These are phyloP conservation scores for Epichloe coenophiala DNA, from an alignment of 2,329 filamentous ascomycete species.

Conservation along the genomic window DNA sequence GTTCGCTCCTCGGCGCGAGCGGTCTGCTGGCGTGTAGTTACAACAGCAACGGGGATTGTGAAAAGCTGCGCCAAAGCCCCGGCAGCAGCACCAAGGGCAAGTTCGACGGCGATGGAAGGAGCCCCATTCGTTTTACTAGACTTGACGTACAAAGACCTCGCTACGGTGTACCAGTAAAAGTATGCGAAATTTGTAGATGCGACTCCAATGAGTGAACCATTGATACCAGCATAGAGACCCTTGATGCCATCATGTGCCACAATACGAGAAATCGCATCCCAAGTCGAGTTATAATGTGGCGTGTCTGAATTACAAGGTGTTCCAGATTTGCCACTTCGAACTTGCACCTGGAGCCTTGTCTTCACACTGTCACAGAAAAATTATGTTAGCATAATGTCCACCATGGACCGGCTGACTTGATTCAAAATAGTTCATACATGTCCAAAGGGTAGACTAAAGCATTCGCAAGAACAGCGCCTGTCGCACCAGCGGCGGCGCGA, in stretches of 20 bases:
- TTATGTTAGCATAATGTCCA: not conserved
- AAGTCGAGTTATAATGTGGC: constrained; percentile 71
- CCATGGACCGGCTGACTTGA: not conserved
- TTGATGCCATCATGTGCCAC: constrained; percentile 61
- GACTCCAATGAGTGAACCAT: constrained; percentile 76
- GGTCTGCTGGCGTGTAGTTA: constrained; percentile 93
- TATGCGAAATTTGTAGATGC: constrained; percentile 98
- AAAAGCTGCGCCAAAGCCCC: constrained; percentile 89
- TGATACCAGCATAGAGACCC: constrained; percentile 82
- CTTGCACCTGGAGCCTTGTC: constrained; percentile 88
- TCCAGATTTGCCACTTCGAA: constrained; percentile 45
- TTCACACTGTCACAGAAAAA: constrained; percentile 59
- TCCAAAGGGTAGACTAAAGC: constrained; percentile 91
- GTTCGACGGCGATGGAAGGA: constrained; percentile 69
- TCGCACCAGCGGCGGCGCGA: constrained; percentile 79
- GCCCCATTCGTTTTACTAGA: constrained; percentile 34
- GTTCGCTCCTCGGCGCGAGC: constrained; percentile 75
- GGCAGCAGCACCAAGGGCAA: constrained; percentile 72
- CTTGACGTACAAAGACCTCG: constrained; percentile 66
- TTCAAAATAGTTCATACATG: constrained; percentile 50
- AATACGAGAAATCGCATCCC: constrained; percentile 82
- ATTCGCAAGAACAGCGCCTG: constrained; percentile 88
- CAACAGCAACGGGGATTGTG: constrained; percentile 89
- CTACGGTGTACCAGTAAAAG: constrained; percentile 96
- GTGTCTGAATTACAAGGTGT: constrained; percentile 26